Base-by-base conservation (phyloP, 2,329 filamentous ascomycete species). In the Fusarium falciforme region DNA sequence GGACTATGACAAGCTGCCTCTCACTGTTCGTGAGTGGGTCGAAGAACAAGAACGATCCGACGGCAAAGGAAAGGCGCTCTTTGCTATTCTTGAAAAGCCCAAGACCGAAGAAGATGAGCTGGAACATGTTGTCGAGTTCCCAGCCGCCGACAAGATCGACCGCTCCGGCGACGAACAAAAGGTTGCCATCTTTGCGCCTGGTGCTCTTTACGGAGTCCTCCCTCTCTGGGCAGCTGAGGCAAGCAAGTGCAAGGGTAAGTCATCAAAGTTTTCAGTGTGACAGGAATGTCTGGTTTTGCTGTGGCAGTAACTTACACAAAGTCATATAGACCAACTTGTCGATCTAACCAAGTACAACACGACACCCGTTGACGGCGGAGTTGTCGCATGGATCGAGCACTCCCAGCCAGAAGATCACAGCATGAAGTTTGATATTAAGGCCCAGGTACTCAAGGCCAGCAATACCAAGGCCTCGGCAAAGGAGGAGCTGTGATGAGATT, bases 121-220 rank as follows among this genome's bases (percentile, higher is more conserved):
- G 49, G 79, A 83, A 49, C 80, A 83, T 16, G 85, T 79, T 2
- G 81, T 83, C 20, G 70, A 77, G 61, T 75, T 83, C 22, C 70
- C 74, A 4, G 49, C 73, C 36, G 74, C 75, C 62, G 72, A 77
- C 68, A 63, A 79, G 68, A 71, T 79, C 57, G 62, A 81, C 68
- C 66, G 80, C 74, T 64, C 66, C 65, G 47, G 75, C 27, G 84
- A 85, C 66, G 73, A 79, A 58, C 73, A 81, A 59, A 79, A 77
- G 66, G 78, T 86, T 2, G 84, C 85, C n/a, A 83, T 89, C 33
- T 89, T 89, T 76, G 87, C 87, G 20, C 87, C 87, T 0, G 87
- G 87, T 0, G 87, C 87, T 11, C 73, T 89, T 11, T 88, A 89
- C 66, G 82, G 85, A 36, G 81, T 84, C 12, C 72, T 88, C 55